phyloP scores from a whole-genome alignment of 2,329 filamentous ascomycete species.

The Laburnicola sp. region DNA sequence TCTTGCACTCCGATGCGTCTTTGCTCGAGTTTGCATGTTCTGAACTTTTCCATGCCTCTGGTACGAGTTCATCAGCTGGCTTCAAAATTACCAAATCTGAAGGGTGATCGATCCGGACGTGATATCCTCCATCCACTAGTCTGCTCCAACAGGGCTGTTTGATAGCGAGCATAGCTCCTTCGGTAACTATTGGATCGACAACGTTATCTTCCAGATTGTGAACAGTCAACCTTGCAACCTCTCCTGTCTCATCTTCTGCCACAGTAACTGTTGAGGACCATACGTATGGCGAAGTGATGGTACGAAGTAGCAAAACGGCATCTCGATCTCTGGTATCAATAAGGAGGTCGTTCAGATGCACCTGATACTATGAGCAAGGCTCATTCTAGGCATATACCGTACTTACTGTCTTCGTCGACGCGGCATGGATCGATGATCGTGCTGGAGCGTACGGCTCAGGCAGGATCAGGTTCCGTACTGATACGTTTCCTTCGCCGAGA shows the following conservation, averaged over 20 bases:
- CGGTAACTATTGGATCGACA: slow-evolving; percentile 22
- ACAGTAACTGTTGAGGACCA: slow-evolving; percentile 25
- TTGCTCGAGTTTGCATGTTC: background rate
- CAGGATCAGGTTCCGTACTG: slow-evolving; percentile 21
- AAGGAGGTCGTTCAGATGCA: slow-evolving; percentile 16
- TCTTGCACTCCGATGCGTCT: slow-evolving; percentile 22
- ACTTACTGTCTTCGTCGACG: slow-evolving; percentile 4
- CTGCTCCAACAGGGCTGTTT: slow-evolving; percentile 29
- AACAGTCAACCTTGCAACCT: slow-evolving; percentile 24
- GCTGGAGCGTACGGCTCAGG: slow-evolving; percentile 27
- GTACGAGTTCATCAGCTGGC: slow-evolving; percentile 10
- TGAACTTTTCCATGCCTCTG: slow-evolving; percentile 12
- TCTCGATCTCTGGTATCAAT: slow-evolving; percentile 13
- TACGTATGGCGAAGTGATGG: slow-evolving; percentile 26
- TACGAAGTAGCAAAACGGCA: slow-evolving; percentile 17
- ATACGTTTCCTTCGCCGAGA: slow-evolving; percentile 18
- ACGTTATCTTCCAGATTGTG: slow-evolving; percentile 30
- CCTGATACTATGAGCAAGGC: background rate
- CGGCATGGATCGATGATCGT: slow-evolving; percentile 7
- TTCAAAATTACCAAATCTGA: slow-evolving; percentile 24
- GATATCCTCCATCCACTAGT: slow-evolving; percentile 17
- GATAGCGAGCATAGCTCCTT: slow-evolving; percentile 18
- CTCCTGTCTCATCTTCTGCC: slow-evolving; percentile 24
- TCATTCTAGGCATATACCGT: background rate
- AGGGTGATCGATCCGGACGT: slow-evolving; percentile 31